phyloP scores from a whole-genome alignment of 1,139 yeast genomes.

The Hyphopichia pseudoburtonii region DNA sequence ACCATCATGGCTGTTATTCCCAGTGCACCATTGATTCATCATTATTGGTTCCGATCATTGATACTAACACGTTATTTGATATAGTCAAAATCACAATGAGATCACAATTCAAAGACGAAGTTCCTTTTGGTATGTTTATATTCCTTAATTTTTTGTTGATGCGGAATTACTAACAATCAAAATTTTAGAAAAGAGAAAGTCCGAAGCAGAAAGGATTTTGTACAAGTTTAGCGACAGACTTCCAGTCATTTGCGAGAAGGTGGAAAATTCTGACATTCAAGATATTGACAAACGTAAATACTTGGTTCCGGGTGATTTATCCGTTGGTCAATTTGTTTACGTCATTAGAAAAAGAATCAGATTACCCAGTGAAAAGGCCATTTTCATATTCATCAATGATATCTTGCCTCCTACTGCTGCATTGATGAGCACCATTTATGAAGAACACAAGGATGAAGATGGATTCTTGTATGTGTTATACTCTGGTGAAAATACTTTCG shows the following conservation, averaged over 20 bases:
- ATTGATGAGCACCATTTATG: constrained; percentile 88
- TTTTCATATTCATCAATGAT: constrained; percentile 93
- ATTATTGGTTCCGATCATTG: no score
- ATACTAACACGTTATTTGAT: no score
- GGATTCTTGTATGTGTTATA: constrained; percentile 94
- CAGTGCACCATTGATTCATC: no score
- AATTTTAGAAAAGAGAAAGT: constrained; percentile 79
- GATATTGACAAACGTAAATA: constrained; percentile 96
- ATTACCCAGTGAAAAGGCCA: constrained; percentile 96
- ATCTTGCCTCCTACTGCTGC: constrained; percentile 98
- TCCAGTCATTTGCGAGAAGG: constrained; percentile 97
- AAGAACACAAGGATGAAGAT: constrained; percentile 96
- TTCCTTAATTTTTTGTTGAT: no score
- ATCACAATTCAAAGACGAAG: constrained; percentile 91
- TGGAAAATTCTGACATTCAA: constrained; percentile 93
- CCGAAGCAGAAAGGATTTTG: constrained; percentile 90
- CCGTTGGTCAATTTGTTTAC: constrained; percentile 97
- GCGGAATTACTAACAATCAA: no score
- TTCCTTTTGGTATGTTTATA: constrained; percentile 69
- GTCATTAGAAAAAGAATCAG: constrained; percentile 95
- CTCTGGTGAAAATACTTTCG: constrained; percentile 84
- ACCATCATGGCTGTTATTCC: not conserved
- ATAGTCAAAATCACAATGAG: no score
- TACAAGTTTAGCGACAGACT: constrained; percentile 89
- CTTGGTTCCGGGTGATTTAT: constrained; percentile 91